These are phyloP conservation scores for Sporothrix pallida DNA, from an alignment of 2,329 filamentous ascomycete genomes.

Conservation along the genomic window DNA sequence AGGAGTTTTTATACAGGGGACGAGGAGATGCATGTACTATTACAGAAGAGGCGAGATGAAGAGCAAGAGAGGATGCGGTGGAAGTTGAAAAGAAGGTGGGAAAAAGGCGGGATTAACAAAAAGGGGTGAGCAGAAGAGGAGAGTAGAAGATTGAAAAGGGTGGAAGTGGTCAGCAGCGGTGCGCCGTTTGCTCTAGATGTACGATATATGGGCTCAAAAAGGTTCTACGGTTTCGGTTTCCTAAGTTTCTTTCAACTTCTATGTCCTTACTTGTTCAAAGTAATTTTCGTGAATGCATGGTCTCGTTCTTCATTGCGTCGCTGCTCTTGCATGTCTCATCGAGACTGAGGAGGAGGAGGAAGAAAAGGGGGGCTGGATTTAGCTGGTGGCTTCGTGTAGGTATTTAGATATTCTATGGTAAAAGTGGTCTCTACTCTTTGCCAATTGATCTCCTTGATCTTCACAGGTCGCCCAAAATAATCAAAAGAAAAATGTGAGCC, in stretches of 20 bases:
- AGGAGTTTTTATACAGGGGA: background rate
- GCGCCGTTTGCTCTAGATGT: background rate
- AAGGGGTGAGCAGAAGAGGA: background rate
- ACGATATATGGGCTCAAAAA: background rate
- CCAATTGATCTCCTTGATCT: background rate
- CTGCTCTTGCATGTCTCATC: background rate
- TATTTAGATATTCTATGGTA: background rate
- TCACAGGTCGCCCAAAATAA: background rate
- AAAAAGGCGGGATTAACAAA: no score
- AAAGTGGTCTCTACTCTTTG: background rate
- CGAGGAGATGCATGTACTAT: background rate
- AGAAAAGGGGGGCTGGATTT: background rate
- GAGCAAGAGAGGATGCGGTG: background rate
- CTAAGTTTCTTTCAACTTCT: background rate
- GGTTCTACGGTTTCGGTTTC: background rate
- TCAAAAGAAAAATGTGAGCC: background rate
- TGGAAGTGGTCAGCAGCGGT: background rate
- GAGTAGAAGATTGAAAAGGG: background rate
- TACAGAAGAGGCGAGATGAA: background rate
- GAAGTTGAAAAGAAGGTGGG: background rate
- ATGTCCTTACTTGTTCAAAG: no score
- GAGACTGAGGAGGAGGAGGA: background rate
- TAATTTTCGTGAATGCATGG: no score
- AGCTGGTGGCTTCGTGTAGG: background rate
- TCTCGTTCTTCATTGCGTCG: no score